phyloP scores from a whole-genome alignment of 192 early-diverging fungal genomes.

The Paraglomus brasilianum region DNA sequence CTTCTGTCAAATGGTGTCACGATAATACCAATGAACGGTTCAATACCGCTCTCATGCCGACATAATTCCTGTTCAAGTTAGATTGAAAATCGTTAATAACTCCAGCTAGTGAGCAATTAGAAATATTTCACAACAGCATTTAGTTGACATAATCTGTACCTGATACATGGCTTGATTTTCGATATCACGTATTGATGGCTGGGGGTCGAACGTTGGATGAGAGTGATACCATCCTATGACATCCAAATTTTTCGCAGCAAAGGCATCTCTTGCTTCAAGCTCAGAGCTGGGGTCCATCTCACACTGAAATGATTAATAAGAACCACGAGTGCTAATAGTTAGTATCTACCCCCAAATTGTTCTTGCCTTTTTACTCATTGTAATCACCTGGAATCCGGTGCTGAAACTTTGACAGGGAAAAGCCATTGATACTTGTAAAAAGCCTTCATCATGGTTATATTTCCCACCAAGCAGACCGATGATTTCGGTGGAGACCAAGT shows the following conservation, averaged over 20 bases:
- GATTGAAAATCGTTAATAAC: constrained; percentile 12
- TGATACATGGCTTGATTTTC: constrained; percentile 89
- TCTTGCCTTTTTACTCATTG: background rate
- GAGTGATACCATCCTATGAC: constrained; percentile 98
- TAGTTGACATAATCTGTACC: constrained; percentile 35
- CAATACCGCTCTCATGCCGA: constrained; percentile 58
- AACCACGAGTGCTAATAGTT: no score
- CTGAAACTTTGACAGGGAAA: constrained; percentile 83
- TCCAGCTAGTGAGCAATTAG: no score
- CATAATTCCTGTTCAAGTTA: constrained; percentile 52
- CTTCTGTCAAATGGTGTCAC: constrained; percentile 76
- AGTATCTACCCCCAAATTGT: background rate
- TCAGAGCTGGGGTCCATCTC: constrained; percentile 93
- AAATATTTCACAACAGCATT: background rate
- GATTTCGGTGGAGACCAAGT: constrained; percentile 87
- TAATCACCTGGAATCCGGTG: constrained; percentile 65
- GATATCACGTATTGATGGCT: constrained; percentile 86
- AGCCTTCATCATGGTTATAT: constrained; percentile 49
- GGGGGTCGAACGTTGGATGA: constrained; percentile 90
- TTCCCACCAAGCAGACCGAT: constrained; percentile 90
- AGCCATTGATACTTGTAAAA: constrained; percentile 61
- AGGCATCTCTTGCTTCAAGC: constrained; percentile 75
- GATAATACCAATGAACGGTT: constrained; percentile 91
- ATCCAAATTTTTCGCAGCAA: constrained; percentile 55
- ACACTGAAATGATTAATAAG: constrained; percentile 51